These are phyloP conservation scores for Scytalidium sp. DNA, from an alignment of 2,329 filamentous ascomycete species.

Conservation along the genomic window DNA sequence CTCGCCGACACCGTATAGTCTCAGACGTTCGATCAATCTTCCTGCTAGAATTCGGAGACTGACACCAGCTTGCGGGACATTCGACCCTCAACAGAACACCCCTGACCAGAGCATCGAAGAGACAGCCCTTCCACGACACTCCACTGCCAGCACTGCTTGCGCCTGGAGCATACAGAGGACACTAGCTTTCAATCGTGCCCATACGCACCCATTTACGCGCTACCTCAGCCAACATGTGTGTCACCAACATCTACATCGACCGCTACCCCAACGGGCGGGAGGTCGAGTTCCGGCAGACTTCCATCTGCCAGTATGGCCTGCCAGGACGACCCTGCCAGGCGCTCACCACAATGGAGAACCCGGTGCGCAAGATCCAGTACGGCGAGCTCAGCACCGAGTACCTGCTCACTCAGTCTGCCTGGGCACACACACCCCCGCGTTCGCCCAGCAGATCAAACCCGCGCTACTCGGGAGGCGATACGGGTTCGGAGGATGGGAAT, in stretches of 20 bases:
- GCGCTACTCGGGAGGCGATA: conserved; percentile 35
- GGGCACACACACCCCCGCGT: conserved; percentile 22
- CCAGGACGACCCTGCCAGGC: conserved; percentile 38
- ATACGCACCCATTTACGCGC: conserved; percentile 10
- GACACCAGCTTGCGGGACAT: conserved; percentile 13
- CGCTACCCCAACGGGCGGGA: conserved; percentile 43
- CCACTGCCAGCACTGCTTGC: background rate
- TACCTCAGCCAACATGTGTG: conserved; percentile 45
- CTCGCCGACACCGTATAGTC: conserved; percentile 22
- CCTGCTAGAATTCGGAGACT: conserved; percentile 27
- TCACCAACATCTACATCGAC: conserved; percentile 44
- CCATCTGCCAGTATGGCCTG: conserved; percentile 37
- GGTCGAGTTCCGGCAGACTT: conserved; percentile 30
- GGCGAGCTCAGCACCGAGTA: conserved; percentile 29
- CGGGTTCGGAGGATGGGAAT: conserved; percentile 32
- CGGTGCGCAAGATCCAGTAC: conserved; percentile 34
- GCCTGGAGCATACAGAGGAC: conserved; percentile 2
- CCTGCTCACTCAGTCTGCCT: conserved; percentile 29
- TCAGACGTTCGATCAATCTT: conserved; percentile 23
- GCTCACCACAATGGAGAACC: conserved; percentile 39
- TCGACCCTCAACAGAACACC: conserved; percentile 10
- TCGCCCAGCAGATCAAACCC: conserved; percentile 15
- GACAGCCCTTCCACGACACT: conserved; percentile 7
- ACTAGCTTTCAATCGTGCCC: conserved; percentile 1
- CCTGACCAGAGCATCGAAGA: conserved; percentile 9